Evolutionary conservation across 2,329 filamentous ascomycete species (phyloP).

Genomic region (Pestalotiopsis sp.): DNA sequence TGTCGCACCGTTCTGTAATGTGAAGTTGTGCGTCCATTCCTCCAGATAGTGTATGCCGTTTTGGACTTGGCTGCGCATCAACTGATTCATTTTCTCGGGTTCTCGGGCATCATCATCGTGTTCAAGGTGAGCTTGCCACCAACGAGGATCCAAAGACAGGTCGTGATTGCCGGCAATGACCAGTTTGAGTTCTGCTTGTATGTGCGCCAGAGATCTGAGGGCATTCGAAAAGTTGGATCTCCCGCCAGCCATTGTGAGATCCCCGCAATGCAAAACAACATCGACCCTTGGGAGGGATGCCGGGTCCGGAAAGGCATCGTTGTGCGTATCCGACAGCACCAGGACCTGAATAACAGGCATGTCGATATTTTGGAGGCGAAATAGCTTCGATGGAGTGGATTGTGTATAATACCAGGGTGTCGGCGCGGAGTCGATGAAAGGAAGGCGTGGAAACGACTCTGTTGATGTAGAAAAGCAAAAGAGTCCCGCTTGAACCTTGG

Average conservation of each 20-base stretch:
- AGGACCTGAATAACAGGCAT: slow-evolving; percentile 4
- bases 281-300: slow-evolving; percentile 26
- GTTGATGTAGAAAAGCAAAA: too few relatives aligned
- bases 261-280: slow-evolving; percentile 41
- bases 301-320: slow-evolving; percentile 15
- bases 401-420: too few relatives aligned
- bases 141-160: slow-evolving; percentile 18
- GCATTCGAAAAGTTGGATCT: slow-evolving; percentile 30
- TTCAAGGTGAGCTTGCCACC: slow-evolving; percentile 2
- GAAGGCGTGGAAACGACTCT: too few relatives aligned
- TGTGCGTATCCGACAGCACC: slow-evolving; percentile 7
- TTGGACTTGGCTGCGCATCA: neutral
- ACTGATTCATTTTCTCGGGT: neutral
- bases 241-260: slow-evolving; percentile 36
- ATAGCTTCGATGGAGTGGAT: too few relatives aligned
- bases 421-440: too few relatives aligned
- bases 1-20: slow-evolving; percentile 27
- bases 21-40: slow-evolving; percentile 32
- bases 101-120: neutral
- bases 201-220: slow-evolving; percentile 26
- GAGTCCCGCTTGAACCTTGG: too few relatives aligned
- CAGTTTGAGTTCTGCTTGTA: slow-evolving; percentile 35
- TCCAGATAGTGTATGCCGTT: slow-evolving; percentile 18
- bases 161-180: slow-evolving; percentile 41
- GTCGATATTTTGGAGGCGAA: neutral